Evolutionary conservation across 1,284 basidiomycete species (phyloP), one percentile per base, ranked within the genome.

Genomic region (Fomitopsis palustris): DNA sequence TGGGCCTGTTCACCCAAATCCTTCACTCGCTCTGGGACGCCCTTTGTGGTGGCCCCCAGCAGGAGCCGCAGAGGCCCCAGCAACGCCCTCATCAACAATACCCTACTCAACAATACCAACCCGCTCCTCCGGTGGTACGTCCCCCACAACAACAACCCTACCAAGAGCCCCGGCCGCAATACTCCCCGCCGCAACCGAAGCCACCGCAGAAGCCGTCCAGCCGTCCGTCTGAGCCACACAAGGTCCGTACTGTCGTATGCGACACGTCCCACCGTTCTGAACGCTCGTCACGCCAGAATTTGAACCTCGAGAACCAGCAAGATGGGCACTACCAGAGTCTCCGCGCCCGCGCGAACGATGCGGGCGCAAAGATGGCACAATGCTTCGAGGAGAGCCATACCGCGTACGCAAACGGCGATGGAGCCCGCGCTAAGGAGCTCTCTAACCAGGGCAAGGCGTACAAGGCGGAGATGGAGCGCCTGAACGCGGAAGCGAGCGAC

Each of bases 401-500:
- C 54, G 91, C 90, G 1, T 93, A 93, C 68, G 68, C 75, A 17
- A 70, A 79, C 0, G 86, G 91, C 2, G 87, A 98, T 67, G 88
- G 93, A 16, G 92, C 83, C 0, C 75, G 77, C 23, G 96, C 96
- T 12, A 96, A 98, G 75, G 80, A 90, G 62, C 80, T 98, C 35
- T 93, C 89, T 10, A 84, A 88, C 63, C 72, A 95, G 74, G 96
- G 95, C 8, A 93, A 96, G 73, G 75, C 78, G 54, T 92, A 96
- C 73, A 87, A 95, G 74, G 70, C 75, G 14, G 82, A 86, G 69
- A 95, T 95, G 89, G 88, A 93, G 64, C 74, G 82, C 53, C 75
- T 96, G 64, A 96, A 99, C 73, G 81, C 82, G 62, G 77, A 97
- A 74, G 97, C 96, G 1, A 87, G 88, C 59, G 84, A 90, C 55